Percentiles rank a stretch among this genome's conserved stretches.
These are phyloP conservation scores for Stagonosporopsis chrysanthemi DNA, from an alignment of 2,329 filamentous ascomycete species.

Conservation along the genomic window DNA sequence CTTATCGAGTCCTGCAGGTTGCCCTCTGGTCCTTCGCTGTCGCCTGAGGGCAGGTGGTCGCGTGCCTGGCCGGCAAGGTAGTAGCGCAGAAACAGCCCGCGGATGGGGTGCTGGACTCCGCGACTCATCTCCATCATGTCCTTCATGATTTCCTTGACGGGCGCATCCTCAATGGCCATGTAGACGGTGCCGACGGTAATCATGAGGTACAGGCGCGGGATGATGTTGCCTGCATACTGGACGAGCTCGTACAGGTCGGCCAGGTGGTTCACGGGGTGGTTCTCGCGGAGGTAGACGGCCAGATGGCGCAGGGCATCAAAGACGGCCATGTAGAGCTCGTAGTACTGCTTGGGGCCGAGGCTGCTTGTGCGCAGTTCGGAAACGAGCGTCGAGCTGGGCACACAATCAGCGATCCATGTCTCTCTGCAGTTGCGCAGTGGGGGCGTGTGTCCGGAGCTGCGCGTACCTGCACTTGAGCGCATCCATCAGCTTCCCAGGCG, in stretches of 20 bases:
- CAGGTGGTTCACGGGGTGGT: constrained; percentile 96
- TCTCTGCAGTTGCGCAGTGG: constrained; percentile 2
- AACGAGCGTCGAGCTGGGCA: constrained; percentile 86
- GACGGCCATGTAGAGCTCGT: constrained; percentile 99
- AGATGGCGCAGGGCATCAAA: constrained; percentile 98
- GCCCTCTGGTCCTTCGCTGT: constrained; percentile 89
- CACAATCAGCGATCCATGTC: constrained; percentile 21
- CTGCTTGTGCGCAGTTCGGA: constrained; percentile 98
- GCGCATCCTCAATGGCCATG: constrained; percentile 97
- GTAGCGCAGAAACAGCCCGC: constrained; percentile 93
- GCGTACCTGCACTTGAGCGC: constrained; percentile 96
- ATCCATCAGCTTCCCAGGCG: constrained; percentile 98
- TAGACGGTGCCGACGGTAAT: constrained; percentile 99
- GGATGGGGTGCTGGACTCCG: constrained; percentile 94
- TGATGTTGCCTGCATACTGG: constrained; percentile 97
- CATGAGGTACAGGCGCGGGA: constrained; percentile 97
- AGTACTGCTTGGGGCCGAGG: constrained; percentile 98
- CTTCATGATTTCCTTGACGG: constrained; percentile 99
- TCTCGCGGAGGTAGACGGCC: constrained; percentile 94
- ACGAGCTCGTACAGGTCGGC: constrained; percentile 98
- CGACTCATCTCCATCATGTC: constrained; percentile 99
- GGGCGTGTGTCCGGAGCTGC: constrained; percentile 3
- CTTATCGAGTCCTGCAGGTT: constrained; percentile 97
- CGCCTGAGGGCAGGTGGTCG: constrained; percentile 82
- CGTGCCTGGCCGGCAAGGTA: constrained; percentile 95